Evolutionary conservation across 257 asterid species (phyloP).

Genomic region (Solanum sitiens): DNA sequence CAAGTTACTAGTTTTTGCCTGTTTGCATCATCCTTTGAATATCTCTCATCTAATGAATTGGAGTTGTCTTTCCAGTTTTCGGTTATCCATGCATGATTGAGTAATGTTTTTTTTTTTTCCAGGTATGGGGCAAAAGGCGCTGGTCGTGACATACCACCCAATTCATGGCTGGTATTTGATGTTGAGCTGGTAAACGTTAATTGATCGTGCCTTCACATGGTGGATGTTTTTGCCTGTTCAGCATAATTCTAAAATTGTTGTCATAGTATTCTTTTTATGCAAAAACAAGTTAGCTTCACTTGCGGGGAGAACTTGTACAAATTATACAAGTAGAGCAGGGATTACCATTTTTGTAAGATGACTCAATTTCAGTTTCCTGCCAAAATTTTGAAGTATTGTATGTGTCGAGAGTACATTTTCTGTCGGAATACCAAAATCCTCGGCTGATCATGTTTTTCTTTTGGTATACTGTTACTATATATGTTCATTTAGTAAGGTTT

Average conservation of each 20-base stretch:
- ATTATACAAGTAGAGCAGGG: background rate
- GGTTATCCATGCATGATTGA: background rate
- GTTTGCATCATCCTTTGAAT: background rate
- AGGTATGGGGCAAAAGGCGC: slow-evolving; percentile 76
- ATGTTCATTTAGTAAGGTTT: background rate
- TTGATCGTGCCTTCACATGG: slow-evolving; percentile 4
- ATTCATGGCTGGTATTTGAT: slow-evolving; percentile 78
- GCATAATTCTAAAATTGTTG: background rate
- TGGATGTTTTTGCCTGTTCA: background rate
- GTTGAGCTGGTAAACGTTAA: slow-evolving; percentile 73
- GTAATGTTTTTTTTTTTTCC: background rate
- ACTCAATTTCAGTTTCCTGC: background rate
- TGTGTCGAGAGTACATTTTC: background rate
- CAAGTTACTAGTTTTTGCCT: background rate
- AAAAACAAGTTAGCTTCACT: background rate
- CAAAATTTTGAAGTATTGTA: background rate
- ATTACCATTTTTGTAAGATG: background rate
- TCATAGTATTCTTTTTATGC: background rate
- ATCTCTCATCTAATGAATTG: background rate
- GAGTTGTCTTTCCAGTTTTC: background rate
- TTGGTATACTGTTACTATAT: background rate
- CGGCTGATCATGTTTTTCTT: background rate
- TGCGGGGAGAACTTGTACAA: background rate
- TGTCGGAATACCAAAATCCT: background rate
- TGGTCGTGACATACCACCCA: slow-evolving; percentile 59